Evolutionary conservation across 2,329 filamentous ascomycete genomes (phyloP), one percentile per base, ranked within the genome.

Genomic region (Cladosporium sp.): DNA sequence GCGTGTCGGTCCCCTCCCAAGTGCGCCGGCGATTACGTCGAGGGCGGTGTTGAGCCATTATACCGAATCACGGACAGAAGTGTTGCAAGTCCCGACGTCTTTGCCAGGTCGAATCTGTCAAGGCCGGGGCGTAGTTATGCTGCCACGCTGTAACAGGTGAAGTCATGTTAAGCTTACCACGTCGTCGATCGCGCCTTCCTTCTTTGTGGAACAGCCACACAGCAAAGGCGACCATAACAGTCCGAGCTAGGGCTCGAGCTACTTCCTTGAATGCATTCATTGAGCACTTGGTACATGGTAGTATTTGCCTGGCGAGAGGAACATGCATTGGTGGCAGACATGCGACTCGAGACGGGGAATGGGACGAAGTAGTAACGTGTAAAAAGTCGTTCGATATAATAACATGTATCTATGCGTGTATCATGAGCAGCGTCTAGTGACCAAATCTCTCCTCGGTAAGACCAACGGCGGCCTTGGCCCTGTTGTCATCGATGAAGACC

Each of bases 401-500:
- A 40, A 14, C 9, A n/a, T 38, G 16, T 14, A 14, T 38, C 35
- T 38, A 38, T 50, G 48, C 40, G 40, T 50, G 13, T 32, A 43
- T 50, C 48, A 14, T 50, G 28, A 38, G 48, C 37, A 31, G 4
- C 6, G 22, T 31, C 22, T 43, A 43, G 48, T 50, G 48, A 43
- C 48, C 48, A 16, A 50, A 50, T 32, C 48, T 50, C 48, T 50
- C 48, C 32, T 50, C 48, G 19, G 48, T 50, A 8, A 50, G 32
- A 16, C 31, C 48, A 8, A 50, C 48, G 9, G 48, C 48, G 8
- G 48, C 48, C 48, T 34, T 43, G 16, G 28, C 18, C 40, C 37
- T 56, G 43, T 62, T 54, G 18, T 55, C 54, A n/a, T 62, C 61
- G 35, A 70, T 65, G 53, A 78, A 78, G 1, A 78, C 75, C 69